Base-by-base conservation (phyloP, 2,329 filamentous ascomycete species). In the Pseudomassariella vexata region DNA sequence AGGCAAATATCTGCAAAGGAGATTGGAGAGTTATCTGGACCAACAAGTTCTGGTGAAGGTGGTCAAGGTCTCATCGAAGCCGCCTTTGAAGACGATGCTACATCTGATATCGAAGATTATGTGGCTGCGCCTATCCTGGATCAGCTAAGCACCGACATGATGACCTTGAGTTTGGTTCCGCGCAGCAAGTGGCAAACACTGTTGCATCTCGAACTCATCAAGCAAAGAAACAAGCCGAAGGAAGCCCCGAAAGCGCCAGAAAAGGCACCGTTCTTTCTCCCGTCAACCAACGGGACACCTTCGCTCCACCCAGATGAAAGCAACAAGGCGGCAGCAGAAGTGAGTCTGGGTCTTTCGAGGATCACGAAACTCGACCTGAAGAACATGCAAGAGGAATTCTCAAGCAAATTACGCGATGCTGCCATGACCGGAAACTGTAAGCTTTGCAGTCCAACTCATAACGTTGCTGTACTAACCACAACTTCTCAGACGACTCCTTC, bases 221-320 rank as follows among this genome's bases (percentile, higher is more conserved):
- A 89, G 62, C 78, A 88, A 59, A 84, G 92, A 39, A 98, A 98
- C 62, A 94, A 92, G 59, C 92, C 94, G 1, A 89, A 79, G 44
- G 88, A 95, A 57, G 77, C 89, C 0, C 89, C 89, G 11, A 95
- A 95, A 62, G 75, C 79, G 6, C 92, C 92, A 0, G 86, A 95
- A 55, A 94, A 94, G 52, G 90, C 90, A 0, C 94, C 92, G 0
- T 96, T 96, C 68, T 96, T 96, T 68, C 69, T 96, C 4, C 86
- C 88, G 0, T 82, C 82, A 0, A 64, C 82, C 5, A 68, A 70
- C 6, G 59, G 42, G 7, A 36, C 26, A 23, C 37, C 32, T 23
- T 35, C 18, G 34, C 46, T 30, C 35, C 40, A 56, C 24, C 35
- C 21, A 15, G 36, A 52, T 10, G 42, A 54, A 9, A 28, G 41